Evolutionary conservation across 2,329 filamentous ascomycete genomes (phyloP), one percentile per base, ranked within the genome.

Genomic region (Fusarium neocosmosporiellum): DNA sequence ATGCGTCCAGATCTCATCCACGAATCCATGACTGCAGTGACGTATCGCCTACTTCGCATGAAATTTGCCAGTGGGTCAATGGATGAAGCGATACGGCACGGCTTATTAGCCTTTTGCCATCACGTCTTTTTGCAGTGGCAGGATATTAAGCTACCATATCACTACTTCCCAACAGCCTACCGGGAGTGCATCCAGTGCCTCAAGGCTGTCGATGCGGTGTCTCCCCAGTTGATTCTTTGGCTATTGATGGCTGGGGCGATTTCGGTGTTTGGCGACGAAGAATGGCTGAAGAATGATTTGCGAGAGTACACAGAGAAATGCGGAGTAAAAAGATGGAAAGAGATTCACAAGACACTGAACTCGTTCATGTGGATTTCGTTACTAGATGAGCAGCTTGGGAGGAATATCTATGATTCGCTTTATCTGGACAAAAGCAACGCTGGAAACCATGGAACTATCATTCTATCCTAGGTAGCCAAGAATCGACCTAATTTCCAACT

Each of bases 81-180:
- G 7, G 71, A 83, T 37, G 83, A 85, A 69, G 74, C 77, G 1
- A 70, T 86, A 13, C 81, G 83, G 3, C 77, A 83, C 10, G 82
- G 83, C 18, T 75, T 86, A 1, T 67, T 86, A 1, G 79, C 79
- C 18, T 84, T 83, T 59, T 77, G 78, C 6, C 79, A 75, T n/a
- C 76, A 78, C 62, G 66, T 83, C n/a, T 86, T 86, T 68, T 73
- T 86, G 8, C 81, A 81, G 43, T 83, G 81, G 81, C 69, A 78
- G 27, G 67, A 77, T 31, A 57, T 81, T 18, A 62, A 39, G 22
- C 50, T 57, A 14, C 64, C 48, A 11, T 50, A 57, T 34, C 36
- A 18, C 8, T 33, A 50, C n/a, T 66, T 66, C 22, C 48, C 37
- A 14, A 27, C n/a, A 5, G 18, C 41, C 7, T 66, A 62, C 22